Base-by-base conservation (phyloP, 495 filamentous ascomycete species). In the Penicillium lividum region DNA sequence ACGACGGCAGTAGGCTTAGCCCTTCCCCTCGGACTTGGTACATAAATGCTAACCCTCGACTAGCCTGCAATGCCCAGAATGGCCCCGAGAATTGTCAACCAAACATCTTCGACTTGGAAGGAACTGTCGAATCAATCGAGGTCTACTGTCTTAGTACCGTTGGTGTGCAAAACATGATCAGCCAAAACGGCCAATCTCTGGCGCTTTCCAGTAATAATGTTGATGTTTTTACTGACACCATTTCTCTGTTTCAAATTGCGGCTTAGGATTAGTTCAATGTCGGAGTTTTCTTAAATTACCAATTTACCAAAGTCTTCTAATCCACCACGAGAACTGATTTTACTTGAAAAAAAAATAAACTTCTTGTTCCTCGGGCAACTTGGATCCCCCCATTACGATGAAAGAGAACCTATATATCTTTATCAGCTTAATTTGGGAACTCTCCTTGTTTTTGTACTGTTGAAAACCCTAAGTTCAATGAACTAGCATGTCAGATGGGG, bases 1-100 rank as follows among this genome's bases (percentile, higher is more conserved):
- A 82, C 67, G 33, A 36, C 33, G 33, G 33, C 33, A 36, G 33
- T 36, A 36, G 8, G 33, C 33, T 36, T 0, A 33, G 7, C 45
- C 31, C 61, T 36, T 9, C 3, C 9, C 13, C 8, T 9, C 7
- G 8, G 9, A 36, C 33, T 36, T 36, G 33, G 33, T 8, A 3
- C 8, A 8, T 4, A 36, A 36, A 36, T 36, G 8, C 33, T 36
- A 36, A 36, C 9, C 33, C 13, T 36, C 0, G 33, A 36, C 33
- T 36, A 36, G 33, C 33, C 8, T 36, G 33, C 33, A 36, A 36
- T 36, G 33, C 33, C 33, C 33, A 36, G 13, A 36, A 36, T 36
- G 33, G 33, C 8, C 33, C 33, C 33, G 33, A 36, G 8, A 36
- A 36, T 36, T 36, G 33, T 3, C 33, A 36, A 9, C 33, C 33